These are phyloP conservation scores for Lumnitzera littorea DNA, from an alignment of 345 rosid species.

Conservation along the genomic window DNA sequence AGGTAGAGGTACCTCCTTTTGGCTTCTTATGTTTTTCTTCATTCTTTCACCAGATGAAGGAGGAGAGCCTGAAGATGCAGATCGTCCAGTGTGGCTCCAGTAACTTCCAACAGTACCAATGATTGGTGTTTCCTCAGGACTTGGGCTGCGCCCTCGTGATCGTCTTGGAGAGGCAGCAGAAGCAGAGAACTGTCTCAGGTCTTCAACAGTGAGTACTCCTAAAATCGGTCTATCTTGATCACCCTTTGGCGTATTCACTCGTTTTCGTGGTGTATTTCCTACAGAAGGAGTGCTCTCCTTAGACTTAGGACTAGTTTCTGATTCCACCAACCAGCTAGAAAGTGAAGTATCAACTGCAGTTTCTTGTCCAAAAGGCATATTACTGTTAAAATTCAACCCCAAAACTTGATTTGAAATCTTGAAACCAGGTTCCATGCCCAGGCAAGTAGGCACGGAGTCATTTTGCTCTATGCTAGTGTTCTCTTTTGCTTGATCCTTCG, in stretches of 20 bases:
- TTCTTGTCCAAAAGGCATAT: conserved; percentile 18
- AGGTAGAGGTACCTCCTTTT: no score
- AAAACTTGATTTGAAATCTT: conserved; percentile 1
- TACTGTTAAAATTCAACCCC: no score
- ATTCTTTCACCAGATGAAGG: conserved; percentile 29
- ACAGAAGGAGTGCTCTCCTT: conserved; percentile 23
- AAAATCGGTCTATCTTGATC: conserved; percentile 26
- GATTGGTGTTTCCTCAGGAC: conserved; percentile 30
- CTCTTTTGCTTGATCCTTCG: conserved; percentile 34
- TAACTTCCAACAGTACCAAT: conserved; percentile 59
- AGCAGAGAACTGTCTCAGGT: conserved; percentile 28
- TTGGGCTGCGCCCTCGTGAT: conserved; percentile 14
- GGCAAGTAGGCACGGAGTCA: conserved; percentile 2
- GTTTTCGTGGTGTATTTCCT: conserved; percentile 27
- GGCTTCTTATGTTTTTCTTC: conserved; percentile 26
- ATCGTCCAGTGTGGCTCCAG: conserved; percentile 39
- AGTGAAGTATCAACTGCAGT: conserved; percentile 55
- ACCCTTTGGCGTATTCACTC: conserved; percentile 22
- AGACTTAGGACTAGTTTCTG: conserved; percentile 30
- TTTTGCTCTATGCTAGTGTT: conserved; percentile 24
- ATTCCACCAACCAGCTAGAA: conserved; percentile 53
- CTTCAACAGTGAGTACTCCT: conserved; percentile 30
- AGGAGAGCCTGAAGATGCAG: conserved; percentile 22
- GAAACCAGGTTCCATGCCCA: conserved; percentile 12
- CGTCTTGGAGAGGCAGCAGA: conserved; percentile 21